A percentile compares a stretch with the other conserved stretches of the same genome.
phyloP scores from a whole-genome alignment of 768 basidiomycete species.

The Mycena vitilis region DNA sequence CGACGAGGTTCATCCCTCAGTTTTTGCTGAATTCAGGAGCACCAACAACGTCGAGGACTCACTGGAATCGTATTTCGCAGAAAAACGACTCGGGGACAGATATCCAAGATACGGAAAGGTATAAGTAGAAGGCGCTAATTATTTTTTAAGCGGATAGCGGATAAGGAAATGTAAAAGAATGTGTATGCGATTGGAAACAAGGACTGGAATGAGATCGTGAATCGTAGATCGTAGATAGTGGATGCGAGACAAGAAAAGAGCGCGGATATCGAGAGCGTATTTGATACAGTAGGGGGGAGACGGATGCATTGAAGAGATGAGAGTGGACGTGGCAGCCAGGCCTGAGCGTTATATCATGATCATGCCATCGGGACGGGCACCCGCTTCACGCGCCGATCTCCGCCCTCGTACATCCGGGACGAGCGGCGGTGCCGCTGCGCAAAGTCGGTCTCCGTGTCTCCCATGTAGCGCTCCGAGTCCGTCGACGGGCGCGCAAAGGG shows the following conservation, averaged over 20 bases:
- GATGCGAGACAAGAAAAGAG: conserved; percentile 16
- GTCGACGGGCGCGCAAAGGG: conserved; percentile 20
- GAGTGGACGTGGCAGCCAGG: too few species aligned
- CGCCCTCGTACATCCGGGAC: conserved; percentile 17
- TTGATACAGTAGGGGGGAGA: neutral
- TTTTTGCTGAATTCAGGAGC: too few species aligned
- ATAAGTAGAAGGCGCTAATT: neutral
- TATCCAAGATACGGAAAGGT: neutral
- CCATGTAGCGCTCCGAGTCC: conserved; percentile 31
- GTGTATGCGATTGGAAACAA: conserved; percentile 2
- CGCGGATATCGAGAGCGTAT: neutral
- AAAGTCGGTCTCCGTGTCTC: conserved; percentile 31
- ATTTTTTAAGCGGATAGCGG: too few species aligned
- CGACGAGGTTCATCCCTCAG: too few species aligned
- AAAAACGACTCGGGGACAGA: conserved; percentile 17
- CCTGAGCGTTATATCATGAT: neutral
- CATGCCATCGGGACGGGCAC: conserved; percentile 30
- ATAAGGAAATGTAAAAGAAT: neutral
- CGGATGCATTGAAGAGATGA: too few species aligned
- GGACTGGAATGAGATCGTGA: conserved; percentile 5
- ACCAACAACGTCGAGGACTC: too few species aligned
- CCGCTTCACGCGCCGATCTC: conserved; percentile 21
- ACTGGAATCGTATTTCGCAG: conserved; percentile 16
- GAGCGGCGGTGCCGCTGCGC: conserved; percentile 16
- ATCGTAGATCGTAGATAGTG: too few species aligned